phyloP scores from a whole-genome alignment of 495 filamentous ascomycete genomes.

The Clohesyomyces aquaticus region DNA sequence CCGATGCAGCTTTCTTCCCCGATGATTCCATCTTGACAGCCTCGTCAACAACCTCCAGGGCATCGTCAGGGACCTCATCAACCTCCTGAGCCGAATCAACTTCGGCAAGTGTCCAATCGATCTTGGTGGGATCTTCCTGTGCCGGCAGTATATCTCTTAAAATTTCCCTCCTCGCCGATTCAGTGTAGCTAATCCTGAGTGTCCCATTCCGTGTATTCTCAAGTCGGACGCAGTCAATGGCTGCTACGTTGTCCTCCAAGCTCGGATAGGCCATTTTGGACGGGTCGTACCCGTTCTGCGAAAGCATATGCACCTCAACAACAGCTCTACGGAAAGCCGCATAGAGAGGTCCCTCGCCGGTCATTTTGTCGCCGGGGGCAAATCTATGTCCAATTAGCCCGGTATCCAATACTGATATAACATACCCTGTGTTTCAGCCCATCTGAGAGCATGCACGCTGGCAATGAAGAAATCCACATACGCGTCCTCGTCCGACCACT shows the following conservation, averaged over 20 bases:
- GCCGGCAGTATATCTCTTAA: not conserved
- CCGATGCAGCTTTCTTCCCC: not conserved
- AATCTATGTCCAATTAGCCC: constrained; percentile 10
- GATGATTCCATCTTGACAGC: not conserved
- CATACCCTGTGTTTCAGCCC: no score
- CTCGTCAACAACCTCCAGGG: not conserved
- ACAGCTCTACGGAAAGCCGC: constrained; percentile 58
- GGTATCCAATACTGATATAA: no score
- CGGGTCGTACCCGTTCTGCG: constrained; percentile 48
- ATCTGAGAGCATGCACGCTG: no score
- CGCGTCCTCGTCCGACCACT: no score
- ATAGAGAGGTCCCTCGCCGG: constrained; percentile 50
- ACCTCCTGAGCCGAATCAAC: not conserved
- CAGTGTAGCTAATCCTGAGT: not conserved
- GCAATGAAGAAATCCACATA: no score
- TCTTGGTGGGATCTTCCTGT: not conserved
- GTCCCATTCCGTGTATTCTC: not conserved
- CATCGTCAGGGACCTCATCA: constrained; percentile 3
- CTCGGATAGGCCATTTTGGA: constrained; percentile 35
- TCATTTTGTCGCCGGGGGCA: constrained; percentile 38
- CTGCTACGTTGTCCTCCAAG: constrained; percentile 9
- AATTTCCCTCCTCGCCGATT: not conserved
- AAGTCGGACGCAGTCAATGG: constrained; percentile 26
- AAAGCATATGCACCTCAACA: constrained; percentile 61
- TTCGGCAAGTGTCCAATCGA: not conserved